Percentiles rank a stretch among this genome's conserved stretches.
These are phyloP conservation scores for Ascochyta rabiei DNA, from an alignment of 2,329 filamentous ascomycete species.

Conservation along the genomic window DNA sequence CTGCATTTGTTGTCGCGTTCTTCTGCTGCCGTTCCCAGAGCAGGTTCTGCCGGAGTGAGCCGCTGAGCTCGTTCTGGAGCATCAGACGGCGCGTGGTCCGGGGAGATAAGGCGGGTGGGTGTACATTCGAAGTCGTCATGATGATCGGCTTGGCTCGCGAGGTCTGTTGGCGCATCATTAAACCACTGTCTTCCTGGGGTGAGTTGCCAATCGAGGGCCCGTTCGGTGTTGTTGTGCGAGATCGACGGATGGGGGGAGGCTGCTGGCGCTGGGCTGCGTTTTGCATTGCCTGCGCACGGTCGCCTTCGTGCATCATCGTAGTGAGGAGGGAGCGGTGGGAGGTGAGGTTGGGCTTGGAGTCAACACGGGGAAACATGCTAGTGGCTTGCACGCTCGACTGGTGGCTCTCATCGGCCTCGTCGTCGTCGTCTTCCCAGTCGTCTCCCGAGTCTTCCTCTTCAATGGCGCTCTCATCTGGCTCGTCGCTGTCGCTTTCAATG, in stretches of 20 bases:
- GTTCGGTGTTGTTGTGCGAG: slow-evolving; percentile 71
- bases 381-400: slow-evolving; percentile 82
- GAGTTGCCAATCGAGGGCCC: slow-evolving; percentile 69
- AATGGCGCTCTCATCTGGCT: slow-evolving; percentile 63
- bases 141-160: slow-evolving; percentile 82
- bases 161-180: slow-evolving; percentile 64
- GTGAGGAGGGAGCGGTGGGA: slow-evolving; percentile 90
- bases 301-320: slow-evolving; percentile 81
- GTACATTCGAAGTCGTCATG: slow-evolving; percentile 69
- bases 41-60: slow-evolving; percentile 87
- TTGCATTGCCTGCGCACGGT: slow-evolving; percentile 72
- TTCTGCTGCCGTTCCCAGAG: slow-evolving; percentile 96
- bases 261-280: slow-evolving; percentile 67
- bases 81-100: slow-evolving; percentile 93
- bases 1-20: slow-evolving; percentile 84
- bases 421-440: slow-evolving; percentile 64
- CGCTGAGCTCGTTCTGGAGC: slow-evolving; percentile 91
- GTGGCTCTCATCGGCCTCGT: slow-evolving; percentile 76
- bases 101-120: slow-evolving; percentile 82
- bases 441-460: slow-evolving; percentile 66
- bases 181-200: slow-evolving; percentile 57
- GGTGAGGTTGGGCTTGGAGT: slow-evolving; percentile 82
- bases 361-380: slow-evolving; percentile 85
- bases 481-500: slow-evolving; percentile 64
- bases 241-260: slow-evolving; percentile 60